phyloP scores from a whole-genome alignment of 305 asterid genomes.

The Fraxinus greggii region DNA sequence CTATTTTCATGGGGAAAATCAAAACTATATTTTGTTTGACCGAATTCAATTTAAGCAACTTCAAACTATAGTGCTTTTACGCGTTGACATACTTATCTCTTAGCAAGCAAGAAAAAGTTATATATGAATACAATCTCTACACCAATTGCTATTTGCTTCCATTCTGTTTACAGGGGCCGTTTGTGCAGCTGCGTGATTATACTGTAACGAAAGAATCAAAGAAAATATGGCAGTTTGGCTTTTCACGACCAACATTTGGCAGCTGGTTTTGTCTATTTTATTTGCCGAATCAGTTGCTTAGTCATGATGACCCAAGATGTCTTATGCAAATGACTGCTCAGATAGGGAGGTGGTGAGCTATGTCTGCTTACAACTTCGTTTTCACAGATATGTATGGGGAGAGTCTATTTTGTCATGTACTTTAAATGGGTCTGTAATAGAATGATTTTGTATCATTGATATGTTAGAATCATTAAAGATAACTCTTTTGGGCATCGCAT shows the following conservation, averaged over 20 bases:
- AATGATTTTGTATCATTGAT: background rate
- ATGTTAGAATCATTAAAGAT: background rate
- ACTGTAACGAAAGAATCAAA: background rate
- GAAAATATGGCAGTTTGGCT: background rate
- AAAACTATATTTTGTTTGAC: too few relatives aligned
- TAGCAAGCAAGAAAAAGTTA: background rate
- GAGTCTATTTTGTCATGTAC: background rate
- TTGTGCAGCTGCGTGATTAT: slow-evolving; percentile 39
- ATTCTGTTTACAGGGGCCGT: slow-evolving; percentile 44
- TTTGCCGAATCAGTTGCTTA: background rate
- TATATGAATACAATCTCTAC: background rate
- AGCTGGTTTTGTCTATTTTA: background rate
- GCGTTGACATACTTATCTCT: too few relatives aligned
- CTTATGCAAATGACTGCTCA: background rate
- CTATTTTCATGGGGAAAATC: too few relatives aligned
- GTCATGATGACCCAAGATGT: background rate
- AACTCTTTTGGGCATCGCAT: background rate
- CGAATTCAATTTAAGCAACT: too few relatives aligned
- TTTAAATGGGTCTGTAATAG: background rate
- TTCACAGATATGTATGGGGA: background rate
- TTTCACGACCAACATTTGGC: background rate
- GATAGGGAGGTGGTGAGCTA: background rate
- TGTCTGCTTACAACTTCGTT: background rate
- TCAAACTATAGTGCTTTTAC: too few relatives aligned
- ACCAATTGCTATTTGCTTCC: background rate